Evolutionary conservation across 73 alveolate genomes (phyloP).

Genomic region (Paramecium bursaria): DNA sequence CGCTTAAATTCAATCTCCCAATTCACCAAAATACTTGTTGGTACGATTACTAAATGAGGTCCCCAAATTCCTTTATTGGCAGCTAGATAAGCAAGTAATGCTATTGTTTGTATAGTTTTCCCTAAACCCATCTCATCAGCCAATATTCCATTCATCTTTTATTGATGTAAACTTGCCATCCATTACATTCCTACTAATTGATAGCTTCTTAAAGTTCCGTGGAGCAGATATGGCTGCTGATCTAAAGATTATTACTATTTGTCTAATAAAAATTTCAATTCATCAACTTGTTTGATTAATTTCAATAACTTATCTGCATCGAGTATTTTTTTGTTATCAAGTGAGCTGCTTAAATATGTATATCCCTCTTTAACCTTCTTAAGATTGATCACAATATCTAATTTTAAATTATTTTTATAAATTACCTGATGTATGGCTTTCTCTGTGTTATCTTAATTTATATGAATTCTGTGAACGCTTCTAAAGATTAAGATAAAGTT

Average conservation of each 20-base stretch:
- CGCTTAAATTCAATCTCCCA: conserved; percentile 99
- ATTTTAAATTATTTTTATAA: neutral
- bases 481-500: neutral
- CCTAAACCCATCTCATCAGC: conserved; percentile 99
- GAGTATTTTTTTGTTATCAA: conserved; percentile 5
- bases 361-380: no score
- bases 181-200: conserved; percentile 97
- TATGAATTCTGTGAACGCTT: neutral
- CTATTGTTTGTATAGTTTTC: conserved; percentile 93
- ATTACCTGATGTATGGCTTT: conserved; percentile 31
- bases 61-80: conserved; percentile 98
- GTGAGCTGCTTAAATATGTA: no score
- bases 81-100: conserved; percentile 93
- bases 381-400: conserved; percentile 31
- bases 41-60: conserved; percentile 99
- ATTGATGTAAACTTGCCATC: conserved; percentile 97
- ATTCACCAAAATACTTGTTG: conserved; percentile 97
- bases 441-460: conserved; percentile 1
- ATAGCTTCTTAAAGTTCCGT: conserved; percentile 93
- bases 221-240: conserved; percentile 87
- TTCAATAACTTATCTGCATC: conserved; percentile 43
- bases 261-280: conserved; percentile 19
- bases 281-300: neutral
- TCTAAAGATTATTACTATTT: conserved; percentile 35
- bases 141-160: conserved; percentile 97